Base-by-base conservation (phyloP, 2,329 filamentous ascomycete genomes). In the Diplodia intermedia region DNA sequence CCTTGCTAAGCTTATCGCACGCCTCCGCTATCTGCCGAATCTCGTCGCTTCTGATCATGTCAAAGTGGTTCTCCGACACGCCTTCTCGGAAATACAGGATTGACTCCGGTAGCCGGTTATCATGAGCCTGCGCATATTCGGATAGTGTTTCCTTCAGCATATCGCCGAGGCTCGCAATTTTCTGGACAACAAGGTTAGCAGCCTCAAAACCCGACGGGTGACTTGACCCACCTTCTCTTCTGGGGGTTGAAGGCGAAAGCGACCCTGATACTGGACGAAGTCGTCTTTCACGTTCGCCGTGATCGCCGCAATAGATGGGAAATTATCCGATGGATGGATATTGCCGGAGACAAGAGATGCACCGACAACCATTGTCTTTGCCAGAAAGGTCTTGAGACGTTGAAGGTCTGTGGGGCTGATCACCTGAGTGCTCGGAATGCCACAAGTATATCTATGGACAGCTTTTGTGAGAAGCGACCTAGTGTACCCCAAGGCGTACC, bases 381-480 rank as follows among this genome's bases (percentile, higher is more conserved):
- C 14, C 50, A 53, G 50, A 53, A 31, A 9, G 15, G 7, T 15
- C 23, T 18, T 31, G 6, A 31, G 50, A 15, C 31, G 8, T 29
- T 26, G 26, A 2, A 18, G 14, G 6, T 31, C 26, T 8, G 14
- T 29, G 14, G 4, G 15, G 8, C 3, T 31, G 26, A 29, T 31
- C 18, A 12, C 7, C 26, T 53, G 23, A n/a, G 23, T 20, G 6
- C 43, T 47, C n/a, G 43, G 43, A 20, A 47, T 2, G 20, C 29
- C 23, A 33, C 15, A 8, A 9, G 20, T 31, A 12, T 14, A 52
- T 26, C 60, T 63, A 6, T 33, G 29, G 8, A 36, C n/a, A 14
- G 50, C 29, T 40, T 63, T 63, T 18, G 31, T 53, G 26, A 52
- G 18, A 33, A 63, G 29, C 14, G 47, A 23, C n/a, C 29, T 63